Evolutionary conservation across 164 flowering plant genomes (phyloP).

Genomic region (Aristolochia californica): DNA sequence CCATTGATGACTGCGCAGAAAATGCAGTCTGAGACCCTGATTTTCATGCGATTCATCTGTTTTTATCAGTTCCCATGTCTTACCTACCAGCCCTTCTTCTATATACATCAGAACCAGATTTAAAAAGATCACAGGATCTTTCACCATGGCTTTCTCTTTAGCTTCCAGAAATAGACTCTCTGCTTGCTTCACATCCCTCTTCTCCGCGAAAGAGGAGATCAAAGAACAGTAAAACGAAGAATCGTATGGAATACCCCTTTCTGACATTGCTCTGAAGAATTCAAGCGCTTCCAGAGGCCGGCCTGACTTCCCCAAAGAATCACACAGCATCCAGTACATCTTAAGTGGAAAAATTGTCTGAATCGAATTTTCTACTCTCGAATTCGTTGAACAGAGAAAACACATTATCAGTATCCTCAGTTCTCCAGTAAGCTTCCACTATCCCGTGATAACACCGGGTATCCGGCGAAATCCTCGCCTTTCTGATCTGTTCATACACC

Average conservation of each 20-base stretch:
- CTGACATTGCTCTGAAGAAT: constrained; percentile 33
- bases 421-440: constrained; percentile 55
- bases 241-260: constrained; percentile 30
- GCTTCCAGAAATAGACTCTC: constrained; percentile 59
- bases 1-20: constrained; percentile 62
- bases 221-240: constrained; percentile 41
- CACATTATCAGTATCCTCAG: constrained; percentile 32
- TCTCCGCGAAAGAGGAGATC: constrained; percentile 44
- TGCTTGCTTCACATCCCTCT: constrained; percentile 33
- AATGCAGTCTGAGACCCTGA: constrained; percentile 57
- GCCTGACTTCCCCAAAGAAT: constrained; percentile 48
- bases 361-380: constrained; percentile 12
- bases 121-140: constrained; percentile 48
- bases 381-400: constrained; percentile 41
- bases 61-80: constrained; percentile 34
- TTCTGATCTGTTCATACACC: constrained; percentile 34
- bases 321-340: constrained; percentile 36
- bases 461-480: constrained; percentile 23
- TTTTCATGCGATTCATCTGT: constrained; percentile 28
- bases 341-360: constrained; percentile 7
- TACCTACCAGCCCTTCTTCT: constrained; percentile 47
- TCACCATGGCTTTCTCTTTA: constrained; percentile 32
- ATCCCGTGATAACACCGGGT: constrained; percentile 30
- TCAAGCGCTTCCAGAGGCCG: constrained; percentile 50
- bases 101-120: constrained; percentile 62